Conservation (phyloP, 2,329 filamentous ascomycete species). For the Claviceps fusiformis region DNA sequence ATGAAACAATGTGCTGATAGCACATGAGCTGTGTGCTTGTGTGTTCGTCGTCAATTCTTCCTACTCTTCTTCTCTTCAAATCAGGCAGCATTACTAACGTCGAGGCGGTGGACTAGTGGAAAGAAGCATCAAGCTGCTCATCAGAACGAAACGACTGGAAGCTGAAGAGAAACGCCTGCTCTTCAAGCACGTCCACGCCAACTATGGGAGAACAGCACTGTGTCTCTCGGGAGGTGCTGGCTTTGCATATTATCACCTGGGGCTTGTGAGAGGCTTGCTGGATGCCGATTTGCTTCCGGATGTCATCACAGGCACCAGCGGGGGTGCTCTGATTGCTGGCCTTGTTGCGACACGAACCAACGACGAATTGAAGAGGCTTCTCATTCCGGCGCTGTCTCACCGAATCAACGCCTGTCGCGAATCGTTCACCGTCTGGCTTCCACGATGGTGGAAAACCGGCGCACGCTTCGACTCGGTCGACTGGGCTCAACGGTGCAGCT, state of each 20-base stretch:
- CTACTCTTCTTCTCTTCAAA: no score
- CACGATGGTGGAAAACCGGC: conserved; percentile 82
- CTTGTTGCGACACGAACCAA: conserved; percentile 82
- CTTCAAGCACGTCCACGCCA: conserved; percentile 80
- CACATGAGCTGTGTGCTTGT: not conserved
- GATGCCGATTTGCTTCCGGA: conserved; percentile 78
- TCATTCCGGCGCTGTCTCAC: conserved; percentile 75
- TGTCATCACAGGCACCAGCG: conserved; percentile 93
- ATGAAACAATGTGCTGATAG: not conserved
- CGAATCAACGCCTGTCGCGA: conserved; percentile 81
- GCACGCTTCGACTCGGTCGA: conserved; percentile 88
- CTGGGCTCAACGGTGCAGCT: conserved; percentile 73
- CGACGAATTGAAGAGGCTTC: conserved; percentile 70
- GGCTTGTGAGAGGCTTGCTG: conserved; percentile 76
- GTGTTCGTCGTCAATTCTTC: not conserved
- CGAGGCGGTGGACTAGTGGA: conserved; percentile 35
- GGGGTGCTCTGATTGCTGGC: conserved; percentile 78
- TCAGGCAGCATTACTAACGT: not conserved
- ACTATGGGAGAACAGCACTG: conserved; percentile 83
- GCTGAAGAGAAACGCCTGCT: conserved; percentile 63
- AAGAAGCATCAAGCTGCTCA: conserved; percentile 51
- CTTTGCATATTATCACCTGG: conserved; percentile 95
- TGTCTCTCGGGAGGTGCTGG: conserved; percentile 88
- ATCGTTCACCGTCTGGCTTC: conserved; percentile 58
- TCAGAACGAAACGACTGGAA: conserved; percentile 52